Evolutionary conservation across 306 rosid genomes (phyloP).

Genomic region (Trifolium dubium): DNA sequence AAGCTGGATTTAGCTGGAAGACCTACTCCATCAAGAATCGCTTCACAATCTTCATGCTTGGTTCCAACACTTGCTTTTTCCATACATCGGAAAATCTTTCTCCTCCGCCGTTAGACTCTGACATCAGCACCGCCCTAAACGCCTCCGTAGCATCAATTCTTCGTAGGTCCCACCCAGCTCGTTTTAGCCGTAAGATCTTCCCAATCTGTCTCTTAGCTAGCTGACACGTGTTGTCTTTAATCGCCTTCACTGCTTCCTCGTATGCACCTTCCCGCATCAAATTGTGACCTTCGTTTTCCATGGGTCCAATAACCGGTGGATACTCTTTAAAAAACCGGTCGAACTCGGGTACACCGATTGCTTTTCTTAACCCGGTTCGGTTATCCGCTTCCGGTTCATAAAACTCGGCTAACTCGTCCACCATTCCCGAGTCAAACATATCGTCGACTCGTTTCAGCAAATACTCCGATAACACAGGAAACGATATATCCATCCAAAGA

Average conservation of each 20-base stretch:
- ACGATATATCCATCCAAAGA: slow-evolving; percentile 81
- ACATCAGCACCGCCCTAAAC: slow-evolving; percentile 58
- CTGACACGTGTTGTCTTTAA: slow-evolving; percentile 81
- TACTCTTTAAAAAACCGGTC: slow-evolving; percentile 55
- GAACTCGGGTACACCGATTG: slow-evolving; percentile 94
- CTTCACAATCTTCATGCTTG: slow-evolving; percentile 96
- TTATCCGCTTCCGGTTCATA: slow-evolving; percentile 48
- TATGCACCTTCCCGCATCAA: slow-evolving; percentile 54
- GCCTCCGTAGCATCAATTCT: slow-evolving; percentile 83
- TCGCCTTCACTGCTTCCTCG: slow-evolving; percentile 68
- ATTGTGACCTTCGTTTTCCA: slow-evolving; percentile 31
- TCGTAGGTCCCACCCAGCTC: slow-evolving; percentile 79
- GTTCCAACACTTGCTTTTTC: slow-evolving; percentile 74
- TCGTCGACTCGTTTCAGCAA: slow-evolving; percentile 78
- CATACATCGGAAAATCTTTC: slow-evolving; percentile 63
- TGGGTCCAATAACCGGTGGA: slow-evolving; percentile 36
- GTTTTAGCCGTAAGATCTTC: slow-evolving; percentile 60
- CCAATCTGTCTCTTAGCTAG: slow-evolving; percentile 70
- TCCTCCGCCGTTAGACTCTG: slow-evolving; percentile 32
- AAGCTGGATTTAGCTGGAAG: slow-evolving; percentile 64
- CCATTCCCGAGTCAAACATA: slow-evolving; percentile 86
- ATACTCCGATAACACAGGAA: slow-evolving; percentile 57
- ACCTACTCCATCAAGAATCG: slow-evolving; percentile 89
- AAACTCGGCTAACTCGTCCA: slow-evolving; percentile 77
- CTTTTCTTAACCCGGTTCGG: slow-evolving; percentile 67